Conservation (phyloP, 768 basidiomycete genomes). For the Tricholoma furcatifolium region DNA sequence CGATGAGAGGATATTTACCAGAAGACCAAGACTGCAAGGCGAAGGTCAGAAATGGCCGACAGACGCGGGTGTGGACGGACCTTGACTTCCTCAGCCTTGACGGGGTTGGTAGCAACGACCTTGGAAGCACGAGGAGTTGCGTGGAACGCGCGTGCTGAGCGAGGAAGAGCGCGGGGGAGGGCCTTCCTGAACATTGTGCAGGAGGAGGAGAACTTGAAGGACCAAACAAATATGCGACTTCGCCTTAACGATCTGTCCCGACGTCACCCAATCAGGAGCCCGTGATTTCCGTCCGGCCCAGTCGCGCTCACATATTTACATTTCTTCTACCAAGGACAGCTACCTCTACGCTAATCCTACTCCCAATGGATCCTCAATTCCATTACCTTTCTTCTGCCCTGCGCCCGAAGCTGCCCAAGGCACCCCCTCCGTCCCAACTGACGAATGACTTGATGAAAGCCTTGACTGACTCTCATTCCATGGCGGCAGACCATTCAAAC, state of each 20-base stretch:
- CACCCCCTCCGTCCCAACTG: conserved; percentile 39
- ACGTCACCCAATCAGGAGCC: conserved; percentile 36
- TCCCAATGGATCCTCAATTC: conserved; percentile 42
- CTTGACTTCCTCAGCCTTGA: conserved; percentile 81
- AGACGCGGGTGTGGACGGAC: conserved; percentile 35
- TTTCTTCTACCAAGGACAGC: conserved; percentile 8
- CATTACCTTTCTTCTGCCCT: conserved; percentile 25
- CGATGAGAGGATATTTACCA: conserved; percentile 94
- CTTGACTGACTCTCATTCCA: conserved; percentile 58
- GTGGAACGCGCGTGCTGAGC: conserved; percentile 61
- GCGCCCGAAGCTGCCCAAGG: conserved; percentile 47
- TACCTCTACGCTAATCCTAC: conserved; percentile 17
- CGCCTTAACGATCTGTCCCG: conserved; percentile 30
- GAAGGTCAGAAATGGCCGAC: conserved; percentile 14
- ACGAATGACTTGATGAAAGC: conserved; percentile 33
- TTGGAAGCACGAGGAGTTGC: conserved; percentile 57
- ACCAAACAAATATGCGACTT: conserved; percentile 17
- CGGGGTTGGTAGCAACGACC: conserved; percentile 69
- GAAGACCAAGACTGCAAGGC: conserved; percentile 64
- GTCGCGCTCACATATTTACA: conserved; percentile 11
- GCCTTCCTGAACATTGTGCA: conserved; percentile 64
- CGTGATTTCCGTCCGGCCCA: conserved; percentile 34
- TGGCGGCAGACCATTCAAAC: conserved; percentile 32
- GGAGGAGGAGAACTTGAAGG: conserved; percentile 19
- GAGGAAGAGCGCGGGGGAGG: conserved; percentile 51